Base-by-base conservation (phyloP, 192 early-diverging fungal genomes). In the Coemansia sp. region DNA sequence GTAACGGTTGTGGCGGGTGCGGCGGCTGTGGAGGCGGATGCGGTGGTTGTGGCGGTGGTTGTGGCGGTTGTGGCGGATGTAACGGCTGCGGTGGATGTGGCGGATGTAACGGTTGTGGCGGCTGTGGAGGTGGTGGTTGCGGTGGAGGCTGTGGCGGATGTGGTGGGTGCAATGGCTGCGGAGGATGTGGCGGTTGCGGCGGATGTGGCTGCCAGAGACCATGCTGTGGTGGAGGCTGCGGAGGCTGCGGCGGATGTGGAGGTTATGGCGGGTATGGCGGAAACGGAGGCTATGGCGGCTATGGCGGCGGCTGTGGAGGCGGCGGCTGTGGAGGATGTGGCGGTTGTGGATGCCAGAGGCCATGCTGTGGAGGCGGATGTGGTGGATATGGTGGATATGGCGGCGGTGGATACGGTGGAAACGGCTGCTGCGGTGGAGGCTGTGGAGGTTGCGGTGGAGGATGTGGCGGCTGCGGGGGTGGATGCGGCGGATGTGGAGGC, bases 131-230 rank as follows among this genome's bases (percentile, higher is more conserved):
- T 15, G 65, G 65, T 5, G 64, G 71, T 11, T 67, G 71, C 20
- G 69, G 52, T 34, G 76, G 76, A 44, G 70, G 76, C 33, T 68
- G 31, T 22, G 65, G 72, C 29, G 68, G 72, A 4, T 73, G 57
- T 18, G 64, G 64, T n/a, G 22, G 71, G 8, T 71, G 70, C 11
- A 40, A 58, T 44, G 75, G 75, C 1, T 63, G 75, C 0, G 68
- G 68, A 8, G 62, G 76, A 6, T 52, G 49, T 22, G 20, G 20
- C n/a, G 71, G 70, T 5, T 66, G 66, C 39, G 69, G 76, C n/a
- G 70, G 75, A 24, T 71, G 69, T 29, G 43, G 66, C 29, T 34
- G 38, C 22, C 61, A 46, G 11, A 22, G 52, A 22, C 47, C 66
- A 3, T 74, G 62, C 58, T 44, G 69, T 64, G 43, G 64, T 39